A percentile compares a stretch with the other conserved stretches of the same genome.
Conservation (phyloP, 371 early-diverging fungal species). For the Mucor circinelloides region DNA sequence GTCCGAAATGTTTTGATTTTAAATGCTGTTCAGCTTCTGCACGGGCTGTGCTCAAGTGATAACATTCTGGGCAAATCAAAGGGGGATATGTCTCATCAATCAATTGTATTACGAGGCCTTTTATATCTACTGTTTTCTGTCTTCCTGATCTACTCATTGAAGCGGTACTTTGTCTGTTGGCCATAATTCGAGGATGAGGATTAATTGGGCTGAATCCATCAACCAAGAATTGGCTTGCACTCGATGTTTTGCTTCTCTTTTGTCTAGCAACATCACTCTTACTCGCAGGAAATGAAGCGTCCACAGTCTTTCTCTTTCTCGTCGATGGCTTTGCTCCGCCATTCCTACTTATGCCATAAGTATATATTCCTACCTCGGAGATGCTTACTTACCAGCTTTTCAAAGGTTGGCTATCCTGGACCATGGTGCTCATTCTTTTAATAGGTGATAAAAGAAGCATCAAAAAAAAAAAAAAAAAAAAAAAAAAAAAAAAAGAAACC, state of each 20-base stretch:
- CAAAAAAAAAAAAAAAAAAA: background rate
- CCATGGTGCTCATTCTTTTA: background rate
- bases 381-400: background rate
- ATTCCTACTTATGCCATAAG: background rate
- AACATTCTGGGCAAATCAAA: slow-evolving; percentile 27
- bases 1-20: slow-evolving; percentile 20
- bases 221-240: slow-evolving; percentile 4
- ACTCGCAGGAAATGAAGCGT: background rate
- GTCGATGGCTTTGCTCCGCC: background rate
- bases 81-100: slow-evolving; percentile 36
- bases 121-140: slow-evolving; percentile 16
- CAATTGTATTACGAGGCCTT: slow-evolving; percentile 15
- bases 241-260: background rate
- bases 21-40: slow-evolving; percentile 27
- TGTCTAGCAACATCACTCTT: background rate
- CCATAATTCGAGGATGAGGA: background rate
- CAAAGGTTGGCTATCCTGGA: slow-evolving; percentile 2
- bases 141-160: background rate
- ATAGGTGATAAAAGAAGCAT: background rate
- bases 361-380: background rate
- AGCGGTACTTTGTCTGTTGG: background rate
- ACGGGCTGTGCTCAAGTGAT: slow-evolving; percentile 3
- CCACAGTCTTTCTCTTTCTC: background rate
- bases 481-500: background rate
- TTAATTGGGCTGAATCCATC: slow-evolving; percentile 4